Conservation (phyloP, 169 alveolate genomes). For the Cytauxzoon felis region DNA sequence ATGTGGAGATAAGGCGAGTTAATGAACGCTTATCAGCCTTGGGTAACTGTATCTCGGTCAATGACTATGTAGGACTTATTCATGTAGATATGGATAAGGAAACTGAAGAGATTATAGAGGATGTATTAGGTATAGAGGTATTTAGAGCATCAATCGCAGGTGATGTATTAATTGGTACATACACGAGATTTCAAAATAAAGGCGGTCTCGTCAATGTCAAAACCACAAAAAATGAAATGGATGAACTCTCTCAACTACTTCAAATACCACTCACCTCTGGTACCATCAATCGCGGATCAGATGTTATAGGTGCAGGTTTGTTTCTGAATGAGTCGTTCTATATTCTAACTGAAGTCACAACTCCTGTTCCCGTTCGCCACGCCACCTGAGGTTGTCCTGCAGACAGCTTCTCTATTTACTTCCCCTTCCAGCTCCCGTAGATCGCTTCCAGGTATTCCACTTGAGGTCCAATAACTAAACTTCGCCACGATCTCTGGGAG, state of each 20-base stretch:
- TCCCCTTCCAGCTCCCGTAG: too few relatives aligned
- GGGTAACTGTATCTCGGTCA: conserved; percentile 97
- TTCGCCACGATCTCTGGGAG: too few relatives aligned
- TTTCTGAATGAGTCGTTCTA: neutral
- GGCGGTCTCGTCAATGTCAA: conserved; percentile 97
- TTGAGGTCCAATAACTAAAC: too few relatives aligned
- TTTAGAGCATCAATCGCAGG: conserved; percentile 98
- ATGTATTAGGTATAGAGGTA: conserved; percentile 95
- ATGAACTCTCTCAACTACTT: conserved; percentile 91
- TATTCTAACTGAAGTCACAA: too few relatives aligned
- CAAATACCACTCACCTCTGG: conserved; percentile 98
- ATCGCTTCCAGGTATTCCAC: too few relatives aligned
- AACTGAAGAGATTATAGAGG: conserved; percentile 97
- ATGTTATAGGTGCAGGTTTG: conserved; percentile 87
- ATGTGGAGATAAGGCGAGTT: conserved; percentile 90
- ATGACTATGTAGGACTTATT: conserved; percentile 96
- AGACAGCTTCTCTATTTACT: too few relatives aligned
- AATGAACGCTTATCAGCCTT: conserved; percentile 97
- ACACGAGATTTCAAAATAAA: conserved; percentile 90
- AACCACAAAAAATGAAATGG: conserved; percentile 96
- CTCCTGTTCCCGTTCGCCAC: too few relatives aligned
- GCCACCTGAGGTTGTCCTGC: too few relatives aligned
- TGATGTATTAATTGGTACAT: conserved; percentile 97
- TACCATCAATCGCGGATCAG: conserved; percentile 98
- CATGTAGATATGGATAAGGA: conserved; percentile 98